Base-by-base conservation (phyloP, 1,139 yeast species). In the Debaryomyces psychrophilus region DNA sequence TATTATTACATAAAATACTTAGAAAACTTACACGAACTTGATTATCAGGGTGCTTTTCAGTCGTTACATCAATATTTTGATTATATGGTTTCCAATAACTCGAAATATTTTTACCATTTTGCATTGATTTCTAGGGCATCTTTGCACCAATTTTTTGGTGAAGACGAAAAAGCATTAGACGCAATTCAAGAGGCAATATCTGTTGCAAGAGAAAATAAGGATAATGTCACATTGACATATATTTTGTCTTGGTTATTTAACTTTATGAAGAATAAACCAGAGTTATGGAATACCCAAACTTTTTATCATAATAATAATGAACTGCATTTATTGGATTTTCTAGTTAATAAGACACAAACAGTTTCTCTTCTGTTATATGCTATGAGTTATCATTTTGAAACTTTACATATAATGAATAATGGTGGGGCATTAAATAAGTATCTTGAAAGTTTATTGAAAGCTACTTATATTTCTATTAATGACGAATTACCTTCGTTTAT, bases 161-260 rank as follows among this genome's bases (percentile, higher is more conserved):
- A 87, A 53, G 83, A 82, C 52, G 79, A 77, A 23, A 89, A 88
- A 52, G 96, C 97, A 0, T 65, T 88, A 12, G 77, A 85, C 53
- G 87, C 96, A 0, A 87, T 90, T 4, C 90, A 87, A 53, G 97
- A 90, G 60, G 95, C 97, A 0, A 86, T 90, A 2, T 76, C 88
- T 3, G 92, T 90, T 2, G 97, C 97, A 0, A 71, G 97, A 55
- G 97, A 90, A 58, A 85, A 87, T 56, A 85, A 83, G 53, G 97
- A 90, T 61, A 76, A 81, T 49, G 70, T 77, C 9, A 88, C 96
- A 15, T 70, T 90, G 34, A 86, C 90, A 12, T 85, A 83, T 54
- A 78, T 90, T n/a, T 68, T 90, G 39, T 79, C 92, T 7, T 89
- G 96, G 95, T 70, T 90, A 1, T 83, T 83, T 58, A 80, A 84